Evolutionary conservation across 78 protist genomes (phyloP), one percentile per base, ranked within the genome.

Genomic region (Tieghemostelium lacteum): DNA sequence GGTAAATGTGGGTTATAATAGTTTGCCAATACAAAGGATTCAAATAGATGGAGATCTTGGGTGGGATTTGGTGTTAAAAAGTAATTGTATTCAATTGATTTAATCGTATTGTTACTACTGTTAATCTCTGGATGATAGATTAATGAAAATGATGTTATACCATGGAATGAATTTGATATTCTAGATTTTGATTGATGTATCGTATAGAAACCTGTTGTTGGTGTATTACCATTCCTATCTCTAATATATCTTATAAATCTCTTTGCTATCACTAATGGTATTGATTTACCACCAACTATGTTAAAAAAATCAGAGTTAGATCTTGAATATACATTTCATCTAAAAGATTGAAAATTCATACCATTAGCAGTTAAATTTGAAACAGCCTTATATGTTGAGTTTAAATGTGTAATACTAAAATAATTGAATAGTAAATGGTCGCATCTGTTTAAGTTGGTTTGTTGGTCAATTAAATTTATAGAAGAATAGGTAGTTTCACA

Each of bases 161-260:
- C 89, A 39, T 83, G 89, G 40, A 83, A 83, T 10, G 75, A 40
- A 61, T 69, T 66, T 29, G 66, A 42, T 0, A 83, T 49, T 69
- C 89, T 83, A 17, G 89, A 24, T 69, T 69, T 50, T 0, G 71
- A 40, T 69, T 83, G 76, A 20, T 83, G 89, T 16, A 83, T 83
- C 29, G 89, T 83, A 83, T 83, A 83, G 29, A 52, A 58, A 12
- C 89, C 89, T 14, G 6, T 42, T 14, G 6, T 42, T 83, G 76
- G 89, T 65, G 60, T 66, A 39, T 31, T 26, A 1, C 60, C 22
- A 37, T 83, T 83, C 3, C 22, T 67, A 57, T 83, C 77, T 39
- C 89, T 70, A 19, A 83, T 36, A 31, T n/a, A 83, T 16, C 58
- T 83, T 31, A 83, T 83, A 42, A 83, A 83, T 29, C 89, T 50